Conservation (phyloP, 2,329 filamentous ascomycete species). For the Knoxdaviesia proteae region DNA sequence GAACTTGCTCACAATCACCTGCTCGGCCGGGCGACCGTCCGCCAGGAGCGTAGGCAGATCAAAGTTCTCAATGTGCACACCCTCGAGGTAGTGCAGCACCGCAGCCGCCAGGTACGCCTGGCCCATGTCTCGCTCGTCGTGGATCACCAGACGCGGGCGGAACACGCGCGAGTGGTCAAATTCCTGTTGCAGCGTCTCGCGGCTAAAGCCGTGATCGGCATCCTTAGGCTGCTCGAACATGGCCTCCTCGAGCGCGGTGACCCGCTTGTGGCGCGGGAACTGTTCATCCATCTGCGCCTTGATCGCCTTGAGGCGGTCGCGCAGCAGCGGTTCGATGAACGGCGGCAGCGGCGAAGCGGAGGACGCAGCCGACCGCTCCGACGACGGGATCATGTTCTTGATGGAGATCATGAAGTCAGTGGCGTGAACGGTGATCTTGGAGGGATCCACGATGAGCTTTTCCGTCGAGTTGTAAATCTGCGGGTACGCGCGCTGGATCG, state of each 20-base stretch:
- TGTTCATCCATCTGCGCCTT: constrained; percentile 49
- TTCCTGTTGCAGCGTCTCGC: constrained; percentile 53
- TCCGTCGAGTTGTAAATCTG: constrained; percentile 86
- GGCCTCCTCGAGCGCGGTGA: constrained; percentile 81
- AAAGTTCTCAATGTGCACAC: constrained; percentile 84
- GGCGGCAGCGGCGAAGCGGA: constrained; percentile 64
- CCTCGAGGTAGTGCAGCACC: constrained; percentile 76
- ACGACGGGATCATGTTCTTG: constrained; percentile 91
- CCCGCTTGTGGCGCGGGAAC: constrained; percentile 66
- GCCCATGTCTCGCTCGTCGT: constrained; percentile 75
- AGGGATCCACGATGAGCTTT: constrained; percentile 73
- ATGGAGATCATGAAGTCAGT: constrained; percentile 96
- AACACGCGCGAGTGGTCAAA: constrained; percentile 82
- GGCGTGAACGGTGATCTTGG: constrained; percentile 66
- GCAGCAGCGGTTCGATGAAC: constrained; percentile 61
- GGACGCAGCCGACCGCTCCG: constrained; percentile 71
- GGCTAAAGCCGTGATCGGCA: constrained; percentile 62
- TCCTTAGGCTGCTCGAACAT: constrained; percentile 76
- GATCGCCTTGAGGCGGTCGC: constrained; percentile 49
- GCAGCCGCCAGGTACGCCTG: constrained; percentile 77
- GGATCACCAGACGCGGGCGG: constrained; percentile 67
- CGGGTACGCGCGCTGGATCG: constrained; percentile 85
- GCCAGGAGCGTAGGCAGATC: constrained; percentile 73
- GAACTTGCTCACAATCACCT: constrained; percentile 77
- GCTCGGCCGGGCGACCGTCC: constrained; percentile 67